Evolutionary conservation across 176 grass and related monocot genomes (phyloP), one percentile per base, ranked within the genome.

Genomic region (Bothriochloa decipiens): DNA sequence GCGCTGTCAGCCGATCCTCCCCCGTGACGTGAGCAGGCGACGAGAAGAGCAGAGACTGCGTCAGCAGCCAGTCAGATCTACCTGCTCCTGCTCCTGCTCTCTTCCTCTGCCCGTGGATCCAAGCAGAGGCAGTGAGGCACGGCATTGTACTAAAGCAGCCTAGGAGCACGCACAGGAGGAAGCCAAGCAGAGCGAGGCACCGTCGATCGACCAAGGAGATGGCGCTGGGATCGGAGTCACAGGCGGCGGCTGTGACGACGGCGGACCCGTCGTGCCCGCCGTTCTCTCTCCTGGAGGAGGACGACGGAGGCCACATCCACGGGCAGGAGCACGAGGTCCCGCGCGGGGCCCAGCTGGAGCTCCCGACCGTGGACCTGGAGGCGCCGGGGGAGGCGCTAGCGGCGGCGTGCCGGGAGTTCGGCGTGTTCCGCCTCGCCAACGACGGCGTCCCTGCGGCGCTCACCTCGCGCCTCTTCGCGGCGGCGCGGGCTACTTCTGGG

Each of bases 381-480:
- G 11, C 10, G 0, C 50, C 46, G 23, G 42, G 25, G 8, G 78
- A 33, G 8, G 72, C 67, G 78, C 78, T 89, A 33, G 65, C 0
- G 78, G 78, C 65, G 33, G 88, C 72, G 42, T 94, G 92, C 84
- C 73, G 73, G 6, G 36, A 64, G 0, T 68, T 76, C 5, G 92
- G 95, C 77, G 74, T 91, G 17, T 89, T 94, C 75, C 83, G 95
- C 17, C 55, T 94, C 15, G 73, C 79, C 77, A 92, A 94, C 79
- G 92, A 97, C 41, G 92, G 88, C 68, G 70, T 94, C 74, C 92
- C 92, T 8, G 7, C 22, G 8, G 17, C 16, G 6, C 88, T 97
- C 53, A 62, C 81, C 1, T 74, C 20, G 52, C 79, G 79, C 22
- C 83, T 97, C 47, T 74, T 92, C 27, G 53, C 41, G 33, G n/a